These are phyloP conservation scores for Coniochaeta ligniaria DNA, from an alignment of 2,329 filamentous ascomycete genomes.

Conservation along the genomic window DNA sequence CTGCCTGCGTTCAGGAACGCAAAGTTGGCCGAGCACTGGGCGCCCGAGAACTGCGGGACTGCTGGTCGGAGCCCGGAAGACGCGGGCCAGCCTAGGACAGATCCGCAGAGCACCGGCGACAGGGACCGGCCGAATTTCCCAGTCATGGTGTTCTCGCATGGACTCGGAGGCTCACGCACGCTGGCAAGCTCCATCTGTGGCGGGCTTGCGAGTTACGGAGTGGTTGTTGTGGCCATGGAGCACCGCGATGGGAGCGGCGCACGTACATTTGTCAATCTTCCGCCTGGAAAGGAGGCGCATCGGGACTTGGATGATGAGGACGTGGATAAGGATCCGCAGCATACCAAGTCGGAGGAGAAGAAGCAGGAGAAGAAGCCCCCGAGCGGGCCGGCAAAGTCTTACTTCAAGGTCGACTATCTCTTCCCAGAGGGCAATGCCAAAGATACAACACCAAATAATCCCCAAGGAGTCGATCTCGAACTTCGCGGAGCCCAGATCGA, in stretches of 20 bases:
- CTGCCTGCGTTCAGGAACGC: slow-evolving; percentile 58
- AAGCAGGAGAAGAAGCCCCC: slow-evolving; percentile 2
- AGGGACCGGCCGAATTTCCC: slow-evolving; percentile 41
- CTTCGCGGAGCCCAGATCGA: slow-evolving; percentile 56
- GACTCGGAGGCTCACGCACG: slow-evolving; percentile 55
- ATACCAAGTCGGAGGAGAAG: slow-evolving; percentile 16
- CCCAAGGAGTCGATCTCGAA: slow-evolving; percentile 51
- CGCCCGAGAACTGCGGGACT: slow-evolving; percentile 36
- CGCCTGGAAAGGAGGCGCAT: slow-evolving; percentile 15
- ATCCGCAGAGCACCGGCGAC: slow-evolving; percentile 8
- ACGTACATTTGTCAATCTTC: slow-evolving; percentile 52
- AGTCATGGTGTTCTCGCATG: slow-evolving; percentile 60
- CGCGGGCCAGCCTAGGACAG: slow-evolving; percentile 2
- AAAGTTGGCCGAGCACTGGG: slow-evolving; percentile 35
- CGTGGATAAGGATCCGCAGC: slow-evolving; percentile 11
- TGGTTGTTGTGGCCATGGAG: slow-evolving; percentile 57
- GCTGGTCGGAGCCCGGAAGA: slow-evolving; percentile 14
- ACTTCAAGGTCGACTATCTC: slow-evolving; percentile 53
- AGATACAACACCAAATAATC: slow-evolving; percentile 46
- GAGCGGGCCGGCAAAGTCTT: slow-evolving; percentile 22
- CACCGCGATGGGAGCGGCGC: slow-evolving; percentile 59
- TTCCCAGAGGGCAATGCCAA: slow-evolving; percentile 48
- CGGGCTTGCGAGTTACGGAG: slow-evolving; percentile 59
- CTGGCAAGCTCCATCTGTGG: slow-evolving; percentile 57
- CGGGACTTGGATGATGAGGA: slow-evolving; percentile 13